Base-by-base conservation (phyloP, 1,284 basidiomycete species). In the Ustilago curta region DNA sequence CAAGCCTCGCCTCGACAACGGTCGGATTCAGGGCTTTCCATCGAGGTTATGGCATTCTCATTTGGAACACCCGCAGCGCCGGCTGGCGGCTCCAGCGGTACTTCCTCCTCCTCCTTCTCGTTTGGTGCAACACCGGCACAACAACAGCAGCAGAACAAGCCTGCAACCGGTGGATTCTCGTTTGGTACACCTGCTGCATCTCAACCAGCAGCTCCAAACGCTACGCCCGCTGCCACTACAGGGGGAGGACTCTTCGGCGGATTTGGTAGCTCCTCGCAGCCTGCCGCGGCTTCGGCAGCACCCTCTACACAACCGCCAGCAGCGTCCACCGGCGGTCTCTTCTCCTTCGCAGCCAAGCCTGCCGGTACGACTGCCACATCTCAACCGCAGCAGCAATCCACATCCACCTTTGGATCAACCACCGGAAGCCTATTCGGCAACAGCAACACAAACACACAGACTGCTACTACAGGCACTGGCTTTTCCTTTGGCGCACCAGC, bases 11-110 rank as follows among this genome's bases (percentile, higher is more conserved):
- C 44, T 45, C 23, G 18, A 29, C 45, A n/a, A 27, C 16, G 19
- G 45, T 47, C 11, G 18, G 29, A 14, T 11, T 2, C 21, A 21
- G n/a, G n/a, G 39, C 18, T 9, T 8, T 16, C 32, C 14, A 19
- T 8, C 4, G 8, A 16, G 52, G 50, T 14, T 23, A 81, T 81
- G 79, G 79, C 78, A 19, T 82, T 82, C 63, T 65, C 76, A 19
- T 82, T 82, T 53, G 78, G 78, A n/a, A 69, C 76, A 27, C 69
- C 80, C 48, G 65, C 79, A 21, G 58, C 67, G 35, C 56, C 63
- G 9, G 62, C 68, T 57, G 64, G 66, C 18, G 63, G 58, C 35
- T 57, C 71, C n/a, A 58, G 54, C 37, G 62, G 54, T 31, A 54
- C 67, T 18, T 70, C 76, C 27, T 55, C 50, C 62, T 70, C 76